Evolutionary conservation across 108 stramenopile genomes (phyloP).

Genomic region (Skeletonema menzelii): DNA sequence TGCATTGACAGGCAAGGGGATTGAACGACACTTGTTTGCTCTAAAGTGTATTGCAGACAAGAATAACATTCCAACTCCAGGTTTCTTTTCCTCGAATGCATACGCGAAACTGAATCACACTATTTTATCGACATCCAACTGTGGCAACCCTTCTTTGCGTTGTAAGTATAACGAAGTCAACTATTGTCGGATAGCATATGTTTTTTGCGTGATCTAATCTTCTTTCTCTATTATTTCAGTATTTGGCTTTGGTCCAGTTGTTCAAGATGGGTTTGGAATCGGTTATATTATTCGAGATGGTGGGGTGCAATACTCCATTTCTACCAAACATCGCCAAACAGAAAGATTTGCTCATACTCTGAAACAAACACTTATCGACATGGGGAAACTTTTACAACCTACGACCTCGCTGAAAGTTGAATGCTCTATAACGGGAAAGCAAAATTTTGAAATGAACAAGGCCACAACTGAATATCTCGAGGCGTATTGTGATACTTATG

Average conservation of each 20-base stretch:
- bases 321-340: conserved; percentile 84
- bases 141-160: conserved; percentile 84
- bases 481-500: conserved; percentile 16
- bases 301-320: conserved; percentile 71
- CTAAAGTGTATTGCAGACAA: conserved; percentile 82
- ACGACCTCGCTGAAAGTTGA: conserved; percentile 25
- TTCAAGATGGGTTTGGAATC: conserved; percentile 51
- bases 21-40: conserved; percentile 82
- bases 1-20: conserved; percentile 70
- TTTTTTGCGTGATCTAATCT: neutral
- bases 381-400: conserved; percentile 43
- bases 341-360: conserved; percentile 67
- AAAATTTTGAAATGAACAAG: neutral
- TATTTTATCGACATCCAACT: conserved; percentile 82
- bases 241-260: conserved; percentile 89
- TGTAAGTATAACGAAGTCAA: conserved; percentile 6
- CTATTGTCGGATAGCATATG: neutral
- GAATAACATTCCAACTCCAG: conserved; percentile 57
- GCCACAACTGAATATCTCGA: conserved; percentile 27
- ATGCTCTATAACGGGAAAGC: neutral
- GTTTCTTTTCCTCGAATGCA: conserved; percentile 67
- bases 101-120: conserved; percentile 83
- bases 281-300: conserved; percentile 88
- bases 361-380: conserved; percentile 49
- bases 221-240: conserved; percentile 7